Evolutionary conservation across 306 rosid species (phyloP).

Genomic region (Phaseolus lunatus): DNA sequence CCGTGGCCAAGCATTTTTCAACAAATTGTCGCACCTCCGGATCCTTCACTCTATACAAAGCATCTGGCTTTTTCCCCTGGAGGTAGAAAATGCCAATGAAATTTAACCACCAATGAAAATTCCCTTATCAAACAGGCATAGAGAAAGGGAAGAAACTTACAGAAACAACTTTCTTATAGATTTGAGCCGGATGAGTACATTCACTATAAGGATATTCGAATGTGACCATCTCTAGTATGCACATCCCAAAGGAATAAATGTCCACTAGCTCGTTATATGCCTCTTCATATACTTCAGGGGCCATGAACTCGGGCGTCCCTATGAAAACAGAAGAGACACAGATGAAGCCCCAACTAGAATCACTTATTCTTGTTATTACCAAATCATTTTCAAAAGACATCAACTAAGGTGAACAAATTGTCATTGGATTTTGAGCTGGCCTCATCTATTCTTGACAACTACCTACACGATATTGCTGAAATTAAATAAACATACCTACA

Average conservation of each 20-base stretch:
- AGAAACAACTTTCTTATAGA: constrained; percentile 93
- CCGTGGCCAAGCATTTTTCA: constrained; percentile 95
- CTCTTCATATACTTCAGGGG: constrained; percentile 97
- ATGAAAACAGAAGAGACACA: constrained; percentile 37
- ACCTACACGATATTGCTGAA: neutral
- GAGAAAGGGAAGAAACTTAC: constrained; percentile 64
- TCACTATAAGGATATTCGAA: constrained; percentile 97
- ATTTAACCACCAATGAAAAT: constrained; percentile 38
- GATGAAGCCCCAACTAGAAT: constrained; percentile 39
- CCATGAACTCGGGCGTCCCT: constrained; percentile 99
- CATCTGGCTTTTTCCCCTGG: constrained; percentile 90
- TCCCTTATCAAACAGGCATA: neutral
- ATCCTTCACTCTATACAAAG: constrained; percentile 88
- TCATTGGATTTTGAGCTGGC: neutral
- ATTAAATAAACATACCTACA: constrained; percentile 69
- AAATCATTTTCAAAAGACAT: constrained; percentile 36
- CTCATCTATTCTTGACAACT: neutral
- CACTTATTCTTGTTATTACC: constrained; percentile 13
- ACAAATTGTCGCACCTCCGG: constrained; percentile 84
- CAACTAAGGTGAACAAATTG: constrained; percentile 30
- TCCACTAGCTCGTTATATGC: constrained; percentile 94
- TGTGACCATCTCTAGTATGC: constrained; percentile 94
- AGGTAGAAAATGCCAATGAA: constrained; percentile 47
- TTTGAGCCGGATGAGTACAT: constrained; percentile 95
- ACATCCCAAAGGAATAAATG: constrained; percentile 98